Percentiles rank a stretch among this genome's conserved stretches.
Conservation (phyloP, 768 basidiomycete species). For the Macrolepiota dolichaula region DNA sequence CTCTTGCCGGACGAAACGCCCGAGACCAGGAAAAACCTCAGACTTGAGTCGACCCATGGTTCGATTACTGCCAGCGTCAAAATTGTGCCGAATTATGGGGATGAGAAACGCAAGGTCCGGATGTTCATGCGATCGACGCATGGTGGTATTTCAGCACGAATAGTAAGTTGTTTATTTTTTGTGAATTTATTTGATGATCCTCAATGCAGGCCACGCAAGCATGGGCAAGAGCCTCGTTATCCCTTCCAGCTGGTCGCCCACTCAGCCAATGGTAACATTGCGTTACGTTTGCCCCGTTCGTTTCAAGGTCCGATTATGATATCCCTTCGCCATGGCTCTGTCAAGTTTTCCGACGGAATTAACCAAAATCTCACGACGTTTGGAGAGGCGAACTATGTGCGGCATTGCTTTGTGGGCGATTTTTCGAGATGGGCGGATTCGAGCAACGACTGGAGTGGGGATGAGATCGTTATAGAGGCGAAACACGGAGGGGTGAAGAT, state of each 20-base stretch:
- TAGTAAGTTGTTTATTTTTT: slow-evolving; percentile 18
- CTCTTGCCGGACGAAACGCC: slow-evolving; percentile 23
- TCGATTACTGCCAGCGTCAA: slow-evolving; percentile 22
- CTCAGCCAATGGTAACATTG: slow-evolving; percentile 29
- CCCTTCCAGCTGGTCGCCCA: slow-evolving; percentile 22
- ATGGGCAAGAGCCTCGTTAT: slow-evolving; percentile 16
- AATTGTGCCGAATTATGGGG: slow-evolving; percentile 10
- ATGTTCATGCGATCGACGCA: slow-evolving; percentile 26
- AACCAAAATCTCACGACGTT: slow-evolving; percentile 26
- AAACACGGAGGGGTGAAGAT: slow-evolving; percentile 34
- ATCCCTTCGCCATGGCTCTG: slow-evolving; percentile 27
- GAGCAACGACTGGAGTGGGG: slow-evolving; percentile 32
- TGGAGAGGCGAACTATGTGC: slow-evolving; percentile 26
- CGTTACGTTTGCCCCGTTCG: slow-evolving; percentile 33
- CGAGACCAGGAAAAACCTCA: slow-evolving; percentile 23
- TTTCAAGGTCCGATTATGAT: slow-evolving; percentile 37
- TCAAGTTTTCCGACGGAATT: slow-evolving; percentile 31
- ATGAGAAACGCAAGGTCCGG: slow-evolving; percentile 16
- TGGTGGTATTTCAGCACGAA: slow-evolving; percentile 25
- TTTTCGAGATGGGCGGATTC: slow-evolving; percentile 25
- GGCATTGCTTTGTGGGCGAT: slow-evolving; percentile 41
- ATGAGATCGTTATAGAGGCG: slow-evolving; percentile 34
- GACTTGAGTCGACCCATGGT: slow-evolving; percentile 27
- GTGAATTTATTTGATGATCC: too few species aligned
- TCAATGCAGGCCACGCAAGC: background rate